phyloP scores from a whole-genome alignment of 345 rosid genomes.

The Pseudoturritis turrita region DNA sequence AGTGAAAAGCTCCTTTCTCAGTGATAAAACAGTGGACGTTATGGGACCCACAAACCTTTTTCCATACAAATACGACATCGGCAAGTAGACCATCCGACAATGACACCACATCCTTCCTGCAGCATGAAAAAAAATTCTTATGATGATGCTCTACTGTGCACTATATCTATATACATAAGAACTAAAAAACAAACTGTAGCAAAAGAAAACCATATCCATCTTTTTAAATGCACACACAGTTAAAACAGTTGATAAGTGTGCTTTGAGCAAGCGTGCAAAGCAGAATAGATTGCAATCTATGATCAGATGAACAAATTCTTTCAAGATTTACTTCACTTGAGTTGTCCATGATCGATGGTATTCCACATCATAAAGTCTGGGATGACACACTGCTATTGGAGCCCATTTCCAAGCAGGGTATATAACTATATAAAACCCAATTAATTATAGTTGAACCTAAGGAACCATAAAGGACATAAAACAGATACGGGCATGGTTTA shows the following conservation, averaged over 20 bases:
- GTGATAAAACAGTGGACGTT: conserved; percentile 72
- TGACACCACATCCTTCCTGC: conserved; percentile 99
- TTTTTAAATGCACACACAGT: neutral
- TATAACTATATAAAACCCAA: neutral
- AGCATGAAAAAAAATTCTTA: conserved; percentile 2
- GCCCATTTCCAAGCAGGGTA: neutral
- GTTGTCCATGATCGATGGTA: neutral
- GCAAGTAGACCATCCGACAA: conserved; percentile 99
- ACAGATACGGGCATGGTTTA: neutral
- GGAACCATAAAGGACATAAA: neutral
- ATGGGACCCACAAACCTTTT: conserved; percentile 95
- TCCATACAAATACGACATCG: conserved; percentile 93
- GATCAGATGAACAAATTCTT: conserved; percentile 1
- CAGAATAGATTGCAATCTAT: neutral
- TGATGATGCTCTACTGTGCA: neutral
- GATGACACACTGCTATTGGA: neutral
- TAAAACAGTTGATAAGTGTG: neutral
- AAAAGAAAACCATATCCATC: neutral
- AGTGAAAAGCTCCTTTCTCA: conserved; percentile 82
- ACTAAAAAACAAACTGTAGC: neutral
- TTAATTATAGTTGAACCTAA: neutral
- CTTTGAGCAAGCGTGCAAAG: neutral
- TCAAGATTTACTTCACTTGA: neutral
- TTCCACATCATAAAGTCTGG: neutral
- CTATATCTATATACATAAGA: neutral